Conservation (phyloP, 345 rosid genomes). For the Acer yangbiense region DNA sequence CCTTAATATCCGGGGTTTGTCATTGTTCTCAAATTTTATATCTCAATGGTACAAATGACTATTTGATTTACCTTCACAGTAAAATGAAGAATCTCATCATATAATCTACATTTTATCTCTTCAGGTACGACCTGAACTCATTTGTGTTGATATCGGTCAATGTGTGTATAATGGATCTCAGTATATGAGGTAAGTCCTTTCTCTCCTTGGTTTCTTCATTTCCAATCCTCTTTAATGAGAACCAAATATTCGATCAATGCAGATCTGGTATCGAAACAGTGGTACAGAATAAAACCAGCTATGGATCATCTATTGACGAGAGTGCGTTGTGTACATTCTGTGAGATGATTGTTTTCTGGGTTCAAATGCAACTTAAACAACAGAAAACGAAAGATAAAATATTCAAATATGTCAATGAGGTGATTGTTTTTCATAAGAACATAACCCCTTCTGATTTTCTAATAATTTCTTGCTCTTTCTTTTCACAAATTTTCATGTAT, state of each 20-base stretch:
- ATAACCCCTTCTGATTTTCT: neutral
- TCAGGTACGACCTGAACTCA: conserved; percentile 51
- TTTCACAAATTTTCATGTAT: neutral
- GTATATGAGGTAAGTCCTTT: conserved; percentile 21
- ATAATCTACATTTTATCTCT: conserved; percentile 3
- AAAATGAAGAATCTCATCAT: neutral
- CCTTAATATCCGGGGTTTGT: conserved; percentile 51
- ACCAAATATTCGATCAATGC: conserved; percentile 15
- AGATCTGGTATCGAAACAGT: conserved; percentile 33
- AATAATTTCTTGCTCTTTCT: neutral
- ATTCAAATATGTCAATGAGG: conserved; percentile 47
- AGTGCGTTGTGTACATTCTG: conserved; percentile 46
- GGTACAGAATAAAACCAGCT: conserved; percentile 21
- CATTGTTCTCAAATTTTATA: neutral
- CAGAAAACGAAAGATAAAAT: conserved; percentile 47
- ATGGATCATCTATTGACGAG: conserved; percentile 16
- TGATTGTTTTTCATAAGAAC: conserved; percentile 13
- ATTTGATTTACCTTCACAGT: neutral
- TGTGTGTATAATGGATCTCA: conserved; percentile 35
- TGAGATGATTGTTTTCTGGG: conserved; percentile 54
- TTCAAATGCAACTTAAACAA: conserved; percentile 52
- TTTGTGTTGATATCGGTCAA: conserved; percentile 54
- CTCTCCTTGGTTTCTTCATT: neutral
- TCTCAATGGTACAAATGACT: neutral
- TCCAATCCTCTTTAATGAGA: neutral